phyloP scores from a whole-genome alignment of 2,329 filamentous ascomycete species.

The Colletotrichum eremochloae region DNA sequence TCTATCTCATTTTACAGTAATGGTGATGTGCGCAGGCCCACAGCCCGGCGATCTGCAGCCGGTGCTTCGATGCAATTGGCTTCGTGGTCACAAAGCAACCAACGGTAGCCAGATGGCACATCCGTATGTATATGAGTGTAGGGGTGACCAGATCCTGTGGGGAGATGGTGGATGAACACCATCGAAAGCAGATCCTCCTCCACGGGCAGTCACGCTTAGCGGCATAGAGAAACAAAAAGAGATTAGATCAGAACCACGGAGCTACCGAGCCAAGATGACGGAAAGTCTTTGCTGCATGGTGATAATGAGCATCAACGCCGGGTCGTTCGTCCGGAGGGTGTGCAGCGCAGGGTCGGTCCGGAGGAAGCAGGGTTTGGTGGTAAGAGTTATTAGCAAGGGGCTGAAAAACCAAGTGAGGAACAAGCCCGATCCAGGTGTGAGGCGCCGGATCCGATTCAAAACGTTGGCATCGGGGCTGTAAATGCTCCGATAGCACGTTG shows the following conservation, averaged over 20 bases:
- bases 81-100: background rate
- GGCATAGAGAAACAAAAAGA: background rate
- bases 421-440: constrained; percentile 29
- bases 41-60: constrained; percentile 1
- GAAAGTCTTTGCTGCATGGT: background rate
- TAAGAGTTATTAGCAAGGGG: background rate
- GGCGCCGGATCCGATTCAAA: constrained; percentile 13
- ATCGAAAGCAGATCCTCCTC: background rate
- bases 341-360: constrained; percentile 3
- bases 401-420: background rate
- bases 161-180: constrained; percentile 7
- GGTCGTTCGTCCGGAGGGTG: constrained; percentile 26
- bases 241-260: background rate
- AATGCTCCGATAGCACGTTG: constrained; percentile 36
- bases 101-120: background rate
- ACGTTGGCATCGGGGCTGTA: constrained; percentile 33
- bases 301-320: constrained; percentile 1
- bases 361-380: background rate
- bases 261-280: background rate
- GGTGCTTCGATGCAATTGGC: background rate
- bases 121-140: background rate
- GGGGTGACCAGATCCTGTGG: background rate
- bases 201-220: background rate
- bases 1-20: background rate
- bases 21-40: constrained; percentile 10